Base-by-base conservation (phyloP, 768 basidiomycete species). In the Panellus pusillus region DNA sequence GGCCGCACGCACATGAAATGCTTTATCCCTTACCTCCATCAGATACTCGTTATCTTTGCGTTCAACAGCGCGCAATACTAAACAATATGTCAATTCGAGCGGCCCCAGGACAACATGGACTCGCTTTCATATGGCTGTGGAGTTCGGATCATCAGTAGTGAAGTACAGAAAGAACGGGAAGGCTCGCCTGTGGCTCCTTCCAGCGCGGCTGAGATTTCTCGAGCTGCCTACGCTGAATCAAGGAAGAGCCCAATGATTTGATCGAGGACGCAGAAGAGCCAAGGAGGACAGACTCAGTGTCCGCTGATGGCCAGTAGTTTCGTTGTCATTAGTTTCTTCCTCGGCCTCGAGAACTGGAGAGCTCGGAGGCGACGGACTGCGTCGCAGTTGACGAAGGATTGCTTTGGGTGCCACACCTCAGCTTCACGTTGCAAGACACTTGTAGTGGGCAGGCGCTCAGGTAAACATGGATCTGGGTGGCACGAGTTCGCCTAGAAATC, bases 1-100 rank as follows among this genome's bases (percentile, higher is more conserved):
- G 4, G 27, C n/a, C 24, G 36, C 32, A 79, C 84, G 49, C 53
- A 93, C 91, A 67, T 86, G 82, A 60, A 93, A 92, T 9, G 87
- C 84, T 52, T 79, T 78, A 65, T 93, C 90, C 54, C 91, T 77
- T 41, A 92, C 75, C 71, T 93, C 87, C 87, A 91, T 90, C 8
- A 95, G 75, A 65, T 82, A 88, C 67, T 82, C 79, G 31, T 96
- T 74, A 69, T 98, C 89, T 64, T 88, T 89, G 35, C 77, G 76
- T 62, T 98, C 95, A 18, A 98, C 80, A 1, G 95, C 95, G 46
- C 87, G 77, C 64, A 94, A 81, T 0, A 97, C 74, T 73, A 94
- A 15, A 78, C 55, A 11, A 75, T 38, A 41, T 40, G 35, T 57
- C 19, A 55, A 27, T 40, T 29, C 40, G n/a, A n/a, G n/a, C 11